These are phyloP conservation scores for Pleurotus salmoneostramineus DNA, from an alignment of 768 basidiomycete species.

Conservation along the genomic window DNA sequence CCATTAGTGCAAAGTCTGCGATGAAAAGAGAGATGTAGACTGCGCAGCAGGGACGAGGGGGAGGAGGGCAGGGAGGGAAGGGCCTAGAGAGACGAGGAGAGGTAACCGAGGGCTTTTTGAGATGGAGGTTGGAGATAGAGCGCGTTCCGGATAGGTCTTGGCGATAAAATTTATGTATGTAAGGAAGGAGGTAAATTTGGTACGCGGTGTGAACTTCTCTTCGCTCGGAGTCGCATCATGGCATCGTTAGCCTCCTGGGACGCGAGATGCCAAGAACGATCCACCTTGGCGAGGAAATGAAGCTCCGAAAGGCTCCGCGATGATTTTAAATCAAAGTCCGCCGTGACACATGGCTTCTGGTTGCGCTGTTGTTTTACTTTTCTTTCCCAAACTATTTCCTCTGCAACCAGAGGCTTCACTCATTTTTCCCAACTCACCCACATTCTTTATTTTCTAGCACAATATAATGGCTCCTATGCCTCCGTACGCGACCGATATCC, in stretches of 20 bases:
- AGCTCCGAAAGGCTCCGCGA: too few species aligned
- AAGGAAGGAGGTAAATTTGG: background rate
- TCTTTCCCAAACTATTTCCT: conserved; percentile 7
- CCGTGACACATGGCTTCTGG: background rate
- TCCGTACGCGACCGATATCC: conserved; percentile 67
- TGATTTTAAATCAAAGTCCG: background rate
- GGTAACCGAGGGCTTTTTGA: background rate
- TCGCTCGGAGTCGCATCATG: background rate
- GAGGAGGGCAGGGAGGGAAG: background rate
- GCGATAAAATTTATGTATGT: background rate
- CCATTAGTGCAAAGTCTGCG: background rate
- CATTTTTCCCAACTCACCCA: conserved; percentile 12
- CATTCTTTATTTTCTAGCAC: conserved; percentile 14
- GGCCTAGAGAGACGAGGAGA: background rate
- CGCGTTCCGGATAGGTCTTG: background rate
- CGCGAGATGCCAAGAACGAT: too few species aligned
- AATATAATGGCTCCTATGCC: conserved; percentile 44
- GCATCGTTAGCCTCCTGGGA: background rate
- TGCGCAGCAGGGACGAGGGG: background rate
- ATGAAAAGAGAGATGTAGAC: background rate
- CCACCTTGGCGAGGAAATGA: too few species aligned
- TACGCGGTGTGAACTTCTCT: conserved; percentile 1
- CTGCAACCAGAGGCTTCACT: conserved; percentile 8
- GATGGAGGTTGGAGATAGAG: conserved; percentile 5
- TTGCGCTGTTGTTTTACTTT: background rate